These are phyloP conservation scores for Syzygium syzygioides DNA, from an alignment of 441 rosid genomes.

Conservation along the genomic window DNA sequence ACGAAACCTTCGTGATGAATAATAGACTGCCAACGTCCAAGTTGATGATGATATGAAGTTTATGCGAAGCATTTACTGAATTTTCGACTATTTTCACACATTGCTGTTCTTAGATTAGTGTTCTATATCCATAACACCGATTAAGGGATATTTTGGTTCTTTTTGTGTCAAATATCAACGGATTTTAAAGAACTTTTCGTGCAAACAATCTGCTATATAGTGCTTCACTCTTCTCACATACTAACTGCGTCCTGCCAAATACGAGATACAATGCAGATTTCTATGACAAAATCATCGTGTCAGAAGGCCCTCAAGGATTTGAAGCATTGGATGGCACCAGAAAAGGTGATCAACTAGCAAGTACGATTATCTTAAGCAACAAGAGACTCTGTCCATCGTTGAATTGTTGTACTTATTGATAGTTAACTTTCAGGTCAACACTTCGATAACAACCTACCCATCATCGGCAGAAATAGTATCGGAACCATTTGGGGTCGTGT, in stretches of 20 bases:
- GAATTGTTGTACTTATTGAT: background rate
- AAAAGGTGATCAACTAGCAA: constrained; percentile 36
- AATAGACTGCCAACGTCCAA: background rate
- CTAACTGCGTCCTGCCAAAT: background rate
- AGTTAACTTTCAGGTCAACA: constrained; percentile 48
- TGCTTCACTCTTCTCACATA: background rate
- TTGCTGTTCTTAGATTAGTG: background rate
- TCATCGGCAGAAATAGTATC: constrained; percentile 76
- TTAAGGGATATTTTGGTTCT: background rate
- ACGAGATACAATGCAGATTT: constrained; percentile 36
- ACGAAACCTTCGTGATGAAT: background rate
- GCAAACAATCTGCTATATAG: background rate
- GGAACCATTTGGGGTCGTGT: constrained; percentile 78
- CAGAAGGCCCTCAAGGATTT: constrained; percentile 50
- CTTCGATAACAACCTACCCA: constrained; percentile 62
- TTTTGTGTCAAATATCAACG: background rate
- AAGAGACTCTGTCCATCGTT: background rate
- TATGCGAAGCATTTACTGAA: background rate
- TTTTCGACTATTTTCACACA: background rate
- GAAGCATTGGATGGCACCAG: constrained; percentile 70
- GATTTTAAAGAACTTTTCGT: background rate
- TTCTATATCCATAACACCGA: background rate
- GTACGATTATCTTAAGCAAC: background rate
- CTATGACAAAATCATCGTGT: constrained; percentile 38
- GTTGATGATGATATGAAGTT: background rate